Conservation (phyloP, 805 yeast species). For the Candida sithepensis region DNA sequence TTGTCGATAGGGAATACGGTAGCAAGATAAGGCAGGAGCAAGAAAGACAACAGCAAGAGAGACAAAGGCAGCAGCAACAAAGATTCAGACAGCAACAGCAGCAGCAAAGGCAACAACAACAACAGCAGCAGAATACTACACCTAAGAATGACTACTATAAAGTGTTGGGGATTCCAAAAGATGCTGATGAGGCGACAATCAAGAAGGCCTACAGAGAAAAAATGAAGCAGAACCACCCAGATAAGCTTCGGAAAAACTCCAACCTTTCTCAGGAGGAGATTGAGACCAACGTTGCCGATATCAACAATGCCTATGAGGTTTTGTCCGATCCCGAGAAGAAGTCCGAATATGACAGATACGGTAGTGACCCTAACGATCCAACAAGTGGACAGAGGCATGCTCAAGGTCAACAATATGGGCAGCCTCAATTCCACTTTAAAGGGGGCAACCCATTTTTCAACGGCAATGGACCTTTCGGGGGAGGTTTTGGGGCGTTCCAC, state of each 20-base stretch:
- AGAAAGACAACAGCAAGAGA: constrained; percentile 39
- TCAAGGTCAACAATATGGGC: constrained; percentile 4
- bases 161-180: constrained; percentile 59
- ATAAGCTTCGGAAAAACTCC: constrained; percentile 62
- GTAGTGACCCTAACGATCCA: constrained; percentile 25
- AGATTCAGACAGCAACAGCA: constrained; percentile 37
- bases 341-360: constrained; percentile 54
- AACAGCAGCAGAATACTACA: constrained; percentile 29
- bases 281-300: constrained; percentile 83
- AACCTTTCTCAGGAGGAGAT: constrained; percentile 64
- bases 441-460: constrained; percentile 12
- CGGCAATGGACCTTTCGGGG: constrained; percentile 4
- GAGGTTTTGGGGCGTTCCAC: constrained; percentile 7
- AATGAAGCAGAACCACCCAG: constrained; percentile 87
- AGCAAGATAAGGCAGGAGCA: constrained; percentile 33
- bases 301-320: constrained; percentile 89
- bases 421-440: constrained; percentile 7
- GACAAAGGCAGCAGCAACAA: constrained; percentile 46
- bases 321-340: constrained; percentile 63
- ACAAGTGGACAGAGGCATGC: constrained; percentile 5
- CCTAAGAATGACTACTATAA: constrained; percentile 68
- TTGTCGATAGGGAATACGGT: constrained; percentile 12
- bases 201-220: constrained; percentile 77
- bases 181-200: constrained; percentile 69
- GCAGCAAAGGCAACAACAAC: constrained; percentile 33